Conservation (phyloP, 352 stramenopile species). For the Pythium coloratum region DNA sequence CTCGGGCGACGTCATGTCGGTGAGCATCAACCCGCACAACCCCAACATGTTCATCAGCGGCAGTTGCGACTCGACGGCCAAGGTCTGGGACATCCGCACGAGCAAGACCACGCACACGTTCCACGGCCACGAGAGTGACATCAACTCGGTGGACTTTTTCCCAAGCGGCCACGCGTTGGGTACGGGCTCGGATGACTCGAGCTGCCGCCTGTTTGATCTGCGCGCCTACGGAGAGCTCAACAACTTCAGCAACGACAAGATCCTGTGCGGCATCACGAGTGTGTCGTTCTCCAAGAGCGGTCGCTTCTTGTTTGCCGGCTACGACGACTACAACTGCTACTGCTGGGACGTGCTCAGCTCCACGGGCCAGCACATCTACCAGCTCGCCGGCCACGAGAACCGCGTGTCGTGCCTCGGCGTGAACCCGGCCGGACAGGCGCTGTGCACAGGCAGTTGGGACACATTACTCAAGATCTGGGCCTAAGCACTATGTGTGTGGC, state of each 20-base stretch:
- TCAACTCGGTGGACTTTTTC: slow-evolving; percentile 99
- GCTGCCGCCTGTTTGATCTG: slow-evolving; percentile 97
- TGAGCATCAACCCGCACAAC: slow-evolving; percentile 94
- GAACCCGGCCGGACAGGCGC: slow-evolving; percentile 92
- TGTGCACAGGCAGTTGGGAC: slow-evolving; percentile 99
- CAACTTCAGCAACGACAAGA: slow-evolving; percentile 96
- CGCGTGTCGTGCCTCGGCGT: slow-evolving; percentile 97
- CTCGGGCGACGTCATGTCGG: slow-evolving; percentile 96
- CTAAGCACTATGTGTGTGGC: slow-evolving; percentile 31
- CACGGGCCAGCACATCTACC: slow-evolving; percentile 88
- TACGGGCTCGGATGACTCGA: slow-evolving; percentile 97
- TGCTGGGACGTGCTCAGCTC: slow-evolving; percentile 96
- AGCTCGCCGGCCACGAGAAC: slow-evolving; percentile 95
- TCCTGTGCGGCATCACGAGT: slow-evolving; percentile 96
- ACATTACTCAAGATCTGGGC: slow-evolving; percentile 98
- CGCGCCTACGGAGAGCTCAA: slow-evolving; percentile 96
- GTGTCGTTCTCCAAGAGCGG: slow-evolving; percentile 95
- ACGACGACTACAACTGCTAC: slow-evolving; percentile 98
- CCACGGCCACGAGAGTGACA: slow-evolving; percentile 97
- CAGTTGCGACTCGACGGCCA: slow-evolving; percentile 95
- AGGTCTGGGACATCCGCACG: slow-evolving; percentile 98
- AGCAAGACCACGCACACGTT: slow-evolving; percentile 97
- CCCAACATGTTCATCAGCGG: slow-evolving; percentile 97
- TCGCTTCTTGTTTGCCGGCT: slow-evolving; percentile 96
- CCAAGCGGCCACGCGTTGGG: slow-evolving; percentile 94